These are phyloP conservation scores for Boehmeria nivea DNA, from an alignment of 306 rosid genomes.

Conservation along the genomic window DNA sequence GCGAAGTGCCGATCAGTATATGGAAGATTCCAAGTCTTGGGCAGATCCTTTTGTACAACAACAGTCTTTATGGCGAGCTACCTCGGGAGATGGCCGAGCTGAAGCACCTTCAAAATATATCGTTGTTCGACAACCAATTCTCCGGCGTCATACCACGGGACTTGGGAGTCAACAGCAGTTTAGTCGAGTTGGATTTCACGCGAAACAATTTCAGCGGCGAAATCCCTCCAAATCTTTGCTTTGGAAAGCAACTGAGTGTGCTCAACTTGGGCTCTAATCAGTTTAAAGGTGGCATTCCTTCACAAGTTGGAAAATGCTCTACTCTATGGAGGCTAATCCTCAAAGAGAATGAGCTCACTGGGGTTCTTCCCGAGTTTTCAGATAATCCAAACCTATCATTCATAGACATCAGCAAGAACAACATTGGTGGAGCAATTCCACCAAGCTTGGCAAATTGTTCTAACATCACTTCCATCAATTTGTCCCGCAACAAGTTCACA, in stretches of 20 bases:
- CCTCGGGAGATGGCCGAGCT: constrained; percentile 67
- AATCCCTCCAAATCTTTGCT: constrained; percentile 75
- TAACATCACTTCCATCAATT: constrained; percentile 39
- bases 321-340: constrained; percentile 58
- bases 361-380: constrained; percentile 57
- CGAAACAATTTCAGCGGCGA: constrained; percentile 54
- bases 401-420: constrained; percentile 52
- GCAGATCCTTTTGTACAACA: constrained; percentile 51
- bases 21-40: constrained; percentile 78
- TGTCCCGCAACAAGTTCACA: constrained; percentile 46
- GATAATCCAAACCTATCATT: constrained; percentile 26
- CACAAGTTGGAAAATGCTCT: constrained; percentile 59
- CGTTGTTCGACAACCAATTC: constrained; percentile 63
- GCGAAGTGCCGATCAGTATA: constrained; percentile 68
- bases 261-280: constrained; percentile 54
- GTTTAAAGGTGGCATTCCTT: constrained; percentile 60
- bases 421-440: constrained; percentile 51
- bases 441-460: constrained; percentile 59
- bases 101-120: constrained; percentile 48
- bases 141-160: constrained; percentile 67
- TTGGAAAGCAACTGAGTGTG: constrained; percentile 37
- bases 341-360: constrained; percentile 38
- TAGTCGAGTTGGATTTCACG: constrained; percentile 48
- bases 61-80: constrained; percentile 61
- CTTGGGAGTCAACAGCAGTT: constrained; percentile 69